Base-by-base conservation (phyloP, 83 land plant genomes). In the Picea engelmannii region DNA sequence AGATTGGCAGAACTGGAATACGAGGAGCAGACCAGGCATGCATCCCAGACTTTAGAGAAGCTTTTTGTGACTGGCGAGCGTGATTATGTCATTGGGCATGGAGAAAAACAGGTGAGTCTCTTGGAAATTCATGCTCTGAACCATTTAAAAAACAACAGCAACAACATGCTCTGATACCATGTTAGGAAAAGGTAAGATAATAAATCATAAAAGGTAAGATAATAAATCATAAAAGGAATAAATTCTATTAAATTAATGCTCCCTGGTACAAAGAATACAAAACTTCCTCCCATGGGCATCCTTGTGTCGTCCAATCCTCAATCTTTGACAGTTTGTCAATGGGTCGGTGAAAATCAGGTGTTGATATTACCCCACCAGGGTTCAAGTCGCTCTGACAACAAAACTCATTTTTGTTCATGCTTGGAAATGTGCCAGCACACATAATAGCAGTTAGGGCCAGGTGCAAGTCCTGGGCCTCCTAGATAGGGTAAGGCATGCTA, bases 21-120 rank as follows among this genome's bases (percentile, higher is more conserved):
- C 35, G 88, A 91, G 77, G 90, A 89, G 83, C 85, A 47, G 80
- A 79, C 59, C 44, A 84, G 66, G 70, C 86, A 83, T 79, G 90
- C 86, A 40, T 47, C 52, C 38, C 95, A 93, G 68, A 91, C 90
- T 13, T 68, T 93, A 38, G 80, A 76, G 65, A 83, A 78, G 59
- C 85, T 92, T 61, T 79, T 92, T 44, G 79, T 86, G 7, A 82
- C 78, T 78, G 65, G 61, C 21, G 80, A 78, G 40, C 90, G 89
- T 79, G 88, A 88, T 64, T 90, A 76, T 82, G 83, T 90, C 4
- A 8, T 21, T 66, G 69, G 27, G 23, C 27, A 66, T 4, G 23
- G 69, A 8, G 27, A n/a, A 20, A 25, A 66, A 20, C 27, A 66
- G 4, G 69, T 21, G 69, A 66, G 69, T 25, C 23, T 66, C 9